Percentiles rank a stretch among this genome's conserved stretches.
phyloP scores from a whole-genome alignment of 2,329 filamentous ascomycete species.

The Fusarium nisikadoi region DNA sequence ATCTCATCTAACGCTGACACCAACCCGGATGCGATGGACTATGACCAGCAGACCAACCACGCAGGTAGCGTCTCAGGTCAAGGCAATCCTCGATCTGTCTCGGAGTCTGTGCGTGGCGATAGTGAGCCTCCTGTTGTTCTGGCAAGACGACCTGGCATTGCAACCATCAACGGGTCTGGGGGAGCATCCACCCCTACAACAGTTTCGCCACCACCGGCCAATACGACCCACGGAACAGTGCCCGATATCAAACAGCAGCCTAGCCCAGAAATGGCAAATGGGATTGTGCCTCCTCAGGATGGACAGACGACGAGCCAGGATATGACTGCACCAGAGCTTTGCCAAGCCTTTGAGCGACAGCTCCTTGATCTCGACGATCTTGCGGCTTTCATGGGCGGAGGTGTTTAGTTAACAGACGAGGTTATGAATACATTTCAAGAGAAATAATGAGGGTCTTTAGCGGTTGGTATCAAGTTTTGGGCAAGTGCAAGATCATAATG shows the following conservation, averaged over 20 bases:
- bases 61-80: conserved; percentile 40
- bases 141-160: conserved; percentile 63
- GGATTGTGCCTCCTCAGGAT: conserved; percentile 47
- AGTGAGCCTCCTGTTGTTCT: conserved; percentile 63
- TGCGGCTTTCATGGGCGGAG: conserved; percentile 71
- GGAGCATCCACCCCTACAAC: conserved; percentile 60
- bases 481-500: conserved; percentile 13
- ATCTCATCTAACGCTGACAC: conserved; percentile 65
- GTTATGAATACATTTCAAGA: not conserved
- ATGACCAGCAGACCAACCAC: conserved; percentile 56
- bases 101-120: conserved; percentile 57
- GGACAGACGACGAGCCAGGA: conserved; percentile 56
- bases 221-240: conserved; percentile 38
- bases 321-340: conserved; percentile 69
- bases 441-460: conserved; percentile 21
- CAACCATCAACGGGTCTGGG: conserved; percentile 68
- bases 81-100: conserved; percentile 50
- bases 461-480: conserved; percentile 6
- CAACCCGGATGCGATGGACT: conserved; percentile 67
- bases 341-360: conserved; percentile 68
- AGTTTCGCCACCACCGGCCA: conserved; percentile 55
- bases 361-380: conserved; percentile 70
- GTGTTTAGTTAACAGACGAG: conserved; percentile 55
- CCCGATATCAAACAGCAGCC: conserved; percentile 53
- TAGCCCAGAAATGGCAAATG: conserved; percentile 49